Evolutionary conservation across 78 protist species (phyloP).

Genomic region (Cyanophora paradoxa): DNA sequence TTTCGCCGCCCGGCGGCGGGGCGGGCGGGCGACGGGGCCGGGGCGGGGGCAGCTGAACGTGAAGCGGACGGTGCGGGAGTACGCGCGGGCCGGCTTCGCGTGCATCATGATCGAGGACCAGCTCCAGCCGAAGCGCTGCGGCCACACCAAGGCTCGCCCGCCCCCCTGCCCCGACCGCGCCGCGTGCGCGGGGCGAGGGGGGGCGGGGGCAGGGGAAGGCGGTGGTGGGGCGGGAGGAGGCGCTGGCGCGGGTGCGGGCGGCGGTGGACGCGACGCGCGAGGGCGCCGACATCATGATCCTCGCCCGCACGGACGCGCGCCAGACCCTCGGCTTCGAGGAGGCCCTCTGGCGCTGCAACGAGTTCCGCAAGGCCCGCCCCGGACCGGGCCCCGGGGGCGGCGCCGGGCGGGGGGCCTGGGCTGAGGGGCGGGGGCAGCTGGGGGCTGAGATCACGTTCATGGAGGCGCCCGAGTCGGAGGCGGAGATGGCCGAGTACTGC

Average conservation of each 20-base stretch:
- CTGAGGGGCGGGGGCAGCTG: not conserved
- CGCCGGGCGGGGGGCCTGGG: no score
- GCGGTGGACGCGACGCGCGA: constrained; percentile 11
- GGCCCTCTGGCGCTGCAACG: no score
- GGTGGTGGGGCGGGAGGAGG: constrained; percentile 9
- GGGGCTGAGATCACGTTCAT: constrained; percentile 31
- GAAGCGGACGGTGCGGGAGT: constrained; percentile 16
- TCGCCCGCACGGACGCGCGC: constrained; percentile 43
- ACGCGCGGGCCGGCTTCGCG: constrained; percentile 14
- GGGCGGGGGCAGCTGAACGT: no score
- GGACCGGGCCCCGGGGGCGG: no score
- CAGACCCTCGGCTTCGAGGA: constrained; percentile 4
- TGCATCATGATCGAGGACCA: constrained; percentile 22
- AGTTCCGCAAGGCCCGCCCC: no score
- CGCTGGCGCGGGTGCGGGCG: constrained; percentile 16
- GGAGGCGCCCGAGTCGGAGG: constrained; percentile 24
- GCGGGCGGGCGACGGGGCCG: no score
- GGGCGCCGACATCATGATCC: constrained; percentile 10
- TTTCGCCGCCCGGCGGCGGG: no score
- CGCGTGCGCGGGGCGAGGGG: no score
- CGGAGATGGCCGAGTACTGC: constrained; percentile 30
- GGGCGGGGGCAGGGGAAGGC: no score
- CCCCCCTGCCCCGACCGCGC: no score
- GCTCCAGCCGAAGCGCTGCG: constrained; percentile 27
- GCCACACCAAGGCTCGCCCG: constrained; percentile 33